These are phyloP conservation scores for Dactylonectria macrodidyma DNA, from an alignment of 2,329 filamentous ascomycete genomes.

Conservation along the genomic window DNA sequence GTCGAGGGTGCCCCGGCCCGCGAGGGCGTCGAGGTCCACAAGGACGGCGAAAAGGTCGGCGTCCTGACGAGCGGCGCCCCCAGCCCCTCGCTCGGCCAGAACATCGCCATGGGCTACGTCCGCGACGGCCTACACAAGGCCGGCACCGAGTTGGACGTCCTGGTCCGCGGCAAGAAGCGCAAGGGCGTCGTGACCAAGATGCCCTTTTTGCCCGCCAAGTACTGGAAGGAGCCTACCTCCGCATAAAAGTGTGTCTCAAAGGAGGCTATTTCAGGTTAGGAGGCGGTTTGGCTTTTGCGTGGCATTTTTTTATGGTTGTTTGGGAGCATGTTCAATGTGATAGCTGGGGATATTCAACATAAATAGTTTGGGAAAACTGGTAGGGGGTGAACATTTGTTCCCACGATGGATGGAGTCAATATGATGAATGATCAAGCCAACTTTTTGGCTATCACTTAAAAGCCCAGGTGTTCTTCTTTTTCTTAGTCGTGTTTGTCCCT, in stretches of 20 bases:
- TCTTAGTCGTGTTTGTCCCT: no score
- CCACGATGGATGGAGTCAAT: conserved; percentile 12
- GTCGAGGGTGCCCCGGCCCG: conserved; percentile 90
- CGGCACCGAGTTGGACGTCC: conserved; percentile 84
- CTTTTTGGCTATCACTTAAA: neutral
- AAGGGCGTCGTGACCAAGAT: conserved; percentile 86
- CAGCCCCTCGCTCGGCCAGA: conserved; percentile 87
- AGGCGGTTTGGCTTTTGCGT: neutral
- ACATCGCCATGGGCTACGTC: conserved; percentile 97
- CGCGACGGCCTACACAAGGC: conserved; percentile 85
- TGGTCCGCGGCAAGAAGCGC: conserved; percentile 83
- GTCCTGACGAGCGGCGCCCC: conserved; percentile 91
- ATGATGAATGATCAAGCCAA: conserved; percentile 9
- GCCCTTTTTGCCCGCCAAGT: conserved; percentile 89
- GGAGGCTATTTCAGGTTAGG: no score
- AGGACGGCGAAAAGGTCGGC: conserved; percentile 79
- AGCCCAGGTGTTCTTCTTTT: no score
- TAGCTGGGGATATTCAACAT: conserved; percentile 23
- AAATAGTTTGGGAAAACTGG: conserved; percentile 24
- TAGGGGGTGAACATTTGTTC: conserved; percentile 7
- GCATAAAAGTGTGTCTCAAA: conserved; percentile 1
- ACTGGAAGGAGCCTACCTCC: conserved; percentile 61
- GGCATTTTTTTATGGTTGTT: conserved; percentile 8
- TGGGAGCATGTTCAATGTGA: conserved; percentile 4
- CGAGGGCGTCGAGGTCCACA: conserved; percentile 86